phyloP scores from a whole-genome alignment of 306 rosid species.

The Amphicarpaea edgeworthii region DNA sequence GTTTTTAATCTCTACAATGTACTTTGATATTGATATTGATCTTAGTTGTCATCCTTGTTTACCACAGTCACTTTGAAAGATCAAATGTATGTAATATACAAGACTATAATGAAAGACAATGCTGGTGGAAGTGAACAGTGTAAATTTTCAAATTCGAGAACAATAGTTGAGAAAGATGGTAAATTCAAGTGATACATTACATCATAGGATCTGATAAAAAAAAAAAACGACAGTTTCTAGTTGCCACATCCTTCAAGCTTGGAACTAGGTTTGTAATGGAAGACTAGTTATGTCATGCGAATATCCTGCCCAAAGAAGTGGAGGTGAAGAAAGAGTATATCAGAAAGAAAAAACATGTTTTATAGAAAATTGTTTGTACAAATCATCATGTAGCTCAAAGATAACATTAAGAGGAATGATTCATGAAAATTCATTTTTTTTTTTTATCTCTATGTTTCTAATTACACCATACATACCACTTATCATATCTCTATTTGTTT shows the following conservation, averaged over 20 bases:
- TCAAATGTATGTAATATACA: conserved; percentile 34
- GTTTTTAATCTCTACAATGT: conserved; percentile 25
- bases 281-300: conserved; percentile 19
- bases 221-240: conserved; percentile 22
- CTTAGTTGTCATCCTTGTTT: conserved; percentile 31
- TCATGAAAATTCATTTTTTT: not conserved
- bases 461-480: not conserved
- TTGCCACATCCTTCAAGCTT: conserved; percentile 22
- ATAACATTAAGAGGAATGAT: not conserved
- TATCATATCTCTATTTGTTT: not conserved
- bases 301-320: conserved; percentile 42
- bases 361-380: not conserved
- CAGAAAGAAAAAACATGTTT: not conserved
- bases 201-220: conserved; percentile 4
- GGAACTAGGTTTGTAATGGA: conserved; percentile 24
- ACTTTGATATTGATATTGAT: conserved; percentile 3
- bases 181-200: conserved; percentile 31
- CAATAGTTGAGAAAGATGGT: conserved; percentile 28
- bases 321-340: not conserved
- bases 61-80: conserved; percentile 7
- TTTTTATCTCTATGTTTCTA: not conserved
- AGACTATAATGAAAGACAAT: conserved; percentile 33
- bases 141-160: conserved; percentile 13
- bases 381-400: not conserved
- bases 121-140: not conserved